Percentiles rank a stretch among this genome's conserved stretches.
These are phyloP conservation scores for Candida mesenterica DNA, from an alignment of 1,139 yeast genomes.

Conservation along the genomic window DNA sequence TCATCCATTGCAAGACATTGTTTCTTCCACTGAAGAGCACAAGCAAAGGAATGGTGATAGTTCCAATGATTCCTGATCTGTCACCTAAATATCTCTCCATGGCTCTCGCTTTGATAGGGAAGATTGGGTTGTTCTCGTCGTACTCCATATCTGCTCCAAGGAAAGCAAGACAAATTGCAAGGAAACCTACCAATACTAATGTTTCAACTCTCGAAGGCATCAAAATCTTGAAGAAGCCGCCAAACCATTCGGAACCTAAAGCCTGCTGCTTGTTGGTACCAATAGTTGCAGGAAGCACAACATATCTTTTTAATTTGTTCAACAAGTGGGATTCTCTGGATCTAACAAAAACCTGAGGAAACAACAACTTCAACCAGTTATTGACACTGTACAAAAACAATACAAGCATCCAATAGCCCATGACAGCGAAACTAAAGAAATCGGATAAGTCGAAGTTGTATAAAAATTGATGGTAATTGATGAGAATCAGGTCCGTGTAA, in stretches of 20 bases:
- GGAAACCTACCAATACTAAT: constrained; percentile 20
- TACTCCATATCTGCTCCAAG: constrained; percentile 19
- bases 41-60: constrained; percentile 13
- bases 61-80: constrained; percentile 32
- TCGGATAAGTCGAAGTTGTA: constrained; percentile 39
- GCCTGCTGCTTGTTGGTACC: constrained; percentile 21
- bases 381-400: constrained; percentile 38
- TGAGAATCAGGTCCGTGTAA: not conserved
- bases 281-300: constrained; percentile 30
- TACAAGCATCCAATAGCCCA: constrained; percentile 51
- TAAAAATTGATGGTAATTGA: constrained; percentile 9
- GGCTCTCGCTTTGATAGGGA: constrained; percentile 16
- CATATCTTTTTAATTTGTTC: constrained; percentile 20
- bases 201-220: constrained; percentile 17
- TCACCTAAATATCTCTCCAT: constrained; percentile 29
- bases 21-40: constrained; percentile 25
- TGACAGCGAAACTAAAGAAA: constrained; percentile 46
- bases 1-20: constrained; percentile 24
- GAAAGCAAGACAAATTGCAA: constrained; percentile 6
- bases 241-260: no score
- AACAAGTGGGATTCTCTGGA: not conserved
- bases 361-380: constrained; percentile 37
- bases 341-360: constrained; percentile 18
- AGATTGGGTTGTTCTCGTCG: constrained; percentile 26
- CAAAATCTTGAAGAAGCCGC: constrained; percentile 9